Evolutionary conservation across 2,329 filamentous ascomycete species (phyloP), one percentile per base, ranked within the genome.

Genomic region (Metarhizium sp.): DNA sequence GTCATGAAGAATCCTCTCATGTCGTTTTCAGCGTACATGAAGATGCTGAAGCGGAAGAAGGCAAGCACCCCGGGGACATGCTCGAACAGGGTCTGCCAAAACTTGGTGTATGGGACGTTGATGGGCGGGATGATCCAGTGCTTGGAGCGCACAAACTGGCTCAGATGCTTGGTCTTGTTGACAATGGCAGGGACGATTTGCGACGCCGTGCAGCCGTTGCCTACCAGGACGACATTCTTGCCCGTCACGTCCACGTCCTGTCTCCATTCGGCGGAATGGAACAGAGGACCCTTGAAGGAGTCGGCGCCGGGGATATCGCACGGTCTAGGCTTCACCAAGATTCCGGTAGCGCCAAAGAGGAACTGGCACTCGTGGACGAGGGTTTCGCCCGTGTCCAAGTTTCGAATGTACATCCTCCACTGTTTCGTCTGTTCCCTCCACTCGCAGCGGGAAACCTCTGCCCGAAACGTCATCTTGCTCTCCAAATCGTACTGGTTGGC

Each of bases 251-350:
- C 71, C 8, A 79, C 67, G 18, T 74, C 71, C 5, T 76, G 64
- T 1, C 79, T 74, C 80, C 80, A 86, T 42, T 73, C 70, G 1
- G 81, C 76, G 0, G 78, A 78, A 62, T 85, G 81, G 47, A 82
- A 71, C 4, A 82, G 67, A 62, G 8, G 45, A 3, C 55, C 55
- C 13, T 38, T 66, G 67, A 82, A 86, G n/a, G 67, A 68, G 2
- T 73, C 60, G 0, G 78, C 58, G 0, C 80, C 81, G 0, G 75
- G 71, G 25, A 84, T 74, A 18, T 74, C 71, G 1, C 72, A 60
- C 42, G 68, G 63, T 2, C 67, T 63, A 0, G 71, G 68, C 38
- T 64, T 51, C 30, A 64, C 63, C 13, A 76, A 64, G 20, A 66
- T 57, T 5, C 73, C 73, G 0, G 66, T 59, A 5, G 60, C 72